Conservation (phyloP, 176 grass and related monocot genomes). For the Juncus effusus region DNA sequence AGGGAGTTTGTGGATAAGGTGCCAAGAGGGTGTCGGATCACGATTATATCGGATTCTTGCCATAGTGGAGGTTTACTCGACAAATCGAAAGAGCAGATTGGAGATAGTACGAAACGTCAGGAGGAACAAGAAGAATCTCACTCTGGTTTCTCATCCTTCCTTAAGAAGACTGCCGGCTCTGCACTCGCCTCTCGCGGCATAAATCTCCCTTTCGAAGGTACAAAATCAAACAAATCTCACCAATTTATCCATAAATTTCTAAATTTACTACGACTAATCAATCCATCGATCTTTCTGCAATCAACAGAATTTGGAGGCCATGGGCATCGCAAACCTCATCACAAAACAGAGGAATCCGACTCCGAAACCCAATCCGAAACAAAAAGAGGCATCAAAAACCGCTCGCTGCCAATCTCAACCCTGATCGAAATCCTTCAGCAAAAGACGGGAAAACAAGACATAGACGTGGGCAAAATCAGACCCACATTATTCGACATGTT, state of each 20-base stretch:
- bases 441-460: conserved; percentile 88
- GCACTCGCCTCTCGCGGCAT: conserved; percentile 57
- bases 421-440: conserved; percentile 89
- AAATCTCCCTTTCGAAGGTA: conserved; percentile 43
- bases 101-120: conserved; percentile 57
- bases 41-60: conserved; percentile 92
- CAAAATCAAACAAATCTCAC: neutral
- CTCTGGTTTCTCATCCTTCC: conserved; percentile 59
- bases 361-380: conserved; percentile 10
- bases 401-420: conserved; percentile 60
- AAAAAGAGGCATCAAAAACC: conserved; percentile 46
- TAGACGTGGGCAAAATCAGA: conserved; percentile 81
- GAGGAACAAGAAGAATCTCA: conserved; percentile 44
- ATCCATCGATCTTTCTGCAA: neutral
- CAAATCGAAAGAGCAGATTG: conserved; percentile 86
- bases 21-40: conserved; percentile 61
- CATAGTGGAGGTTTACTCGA: conserved; percentile 92
- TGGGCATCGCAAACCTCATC: conserved; percentile 28
- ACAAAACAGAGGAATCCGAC: conserved; percentile 25
- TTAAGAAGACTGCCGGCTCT: conserved; percentile 53
- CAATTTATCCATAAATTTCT: neutral
- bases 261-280: too few relatives aligned
- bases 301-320: conserved; percentile 23
- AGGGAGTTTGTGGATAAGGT: conserved; percentile 78
- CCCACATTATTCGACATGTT: conserved; percentile 82